phyloP scores from a whole-genome alignment of 495 filamentous ascomycete species.

The Extremus antarcticus region DNA sequence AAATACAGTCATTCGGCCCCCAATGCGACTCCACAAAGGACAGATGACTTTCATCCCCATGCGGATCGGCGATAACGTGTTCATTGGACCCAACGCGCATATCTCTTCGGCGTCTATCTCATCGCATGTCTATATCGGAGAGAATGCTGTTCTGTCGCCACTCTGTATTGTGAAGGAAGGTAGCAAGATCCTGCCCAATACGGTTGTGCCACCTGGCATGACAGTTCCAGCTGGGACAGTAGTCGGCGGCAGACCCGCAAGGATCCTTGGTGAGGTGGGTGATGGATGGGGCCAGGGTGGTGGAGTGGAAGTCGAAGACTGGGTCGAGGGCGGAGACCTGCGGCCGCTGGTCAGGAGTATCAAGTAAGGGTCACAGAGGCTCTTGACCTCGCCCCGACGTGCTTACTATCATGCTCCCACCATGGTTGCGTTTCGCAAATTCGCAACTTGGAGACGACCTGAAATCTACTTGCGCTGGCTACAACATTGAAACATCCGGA shows the following conservation, averaged over 20 bases:
- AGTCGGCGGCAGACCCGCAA: constrained; percentile 69
- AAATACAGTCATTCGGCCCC: constrained; percentile 62
- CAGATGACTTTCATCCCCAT: constrained; percentile 61
- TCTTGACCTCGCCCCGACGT: too few species aligned
- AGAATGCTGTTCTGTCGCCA: constrained; percentile 60
- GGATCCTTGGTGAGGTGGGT: constrained; percentile 74
- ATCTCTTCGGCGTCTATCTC: constrained; percentile 19
- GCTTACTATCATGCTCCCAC: too few species aligned
- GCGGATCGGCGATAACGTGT: constrained; percentile 87
- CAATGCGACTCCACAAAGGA: constrained; percentile 59
- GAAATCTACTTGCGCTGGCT: too few species aligned
- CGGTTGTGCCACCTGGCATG: constrained; percentile 75
- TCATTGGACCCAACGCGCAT: constrained; percentile 53
- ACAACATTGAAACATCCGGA: too few species aligned
- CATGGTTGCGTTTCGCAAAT: too few species aligned
- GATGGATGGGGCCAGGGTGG: constrained; percentile 59
- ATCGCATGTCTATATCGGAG: constrained; percentile 68
- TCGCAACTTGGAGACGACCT: too few species aligned
- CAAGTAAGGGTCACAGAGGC: constrained; percentile 18
- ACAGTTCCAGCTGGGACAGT: constrained; percentile 82
- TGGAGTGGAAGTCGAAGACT: constrained; percentile 27
- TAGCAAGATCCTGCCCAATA: constrained; percentile 69
- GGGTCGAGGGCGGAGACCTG: constrained; percentile 34
- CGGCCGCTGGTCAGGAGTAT: constrained; percentile 32
- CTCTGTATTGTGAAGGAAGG: constrained; percentile 88